Percentiles rank a stretch among this genome's conserved stretches.
Conservation (phyloP, 805 yeast species). For the Wickerhamomyces hampshirensis region DNA sequence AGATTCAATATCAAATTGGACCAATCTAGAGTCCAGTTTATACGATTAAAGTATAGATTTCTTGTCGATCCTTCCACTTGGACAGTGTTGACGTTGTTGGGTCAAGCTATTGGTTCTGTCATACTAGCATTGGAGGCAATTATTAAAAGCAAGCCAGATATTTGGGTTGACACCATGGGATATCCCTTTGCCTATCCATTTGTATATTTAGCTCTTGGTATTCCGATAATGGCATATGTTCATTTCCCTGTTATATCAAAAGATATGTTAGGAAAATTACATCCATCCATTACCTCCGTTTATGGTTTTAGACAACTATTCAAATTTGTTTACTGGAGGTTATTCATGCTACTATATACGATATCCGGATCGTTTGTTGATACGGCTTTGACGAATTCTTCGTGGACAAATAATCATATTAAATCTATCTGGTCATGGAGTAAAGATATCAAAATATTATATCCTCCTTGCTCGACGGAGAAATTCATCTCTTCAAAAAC, state of each 20-base stretch:
- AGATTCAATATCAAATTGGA: conserved; percentile 57
- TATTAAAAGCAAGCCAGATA: conserved; percentile 63
- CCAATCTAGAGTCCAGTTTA: conserved; percentile 49
- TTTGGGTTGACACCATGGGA: conserved; percentile 95
- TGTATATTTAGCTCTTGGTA: conserved; percentile 46
- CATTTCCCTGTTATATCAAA: conserved; percentile 89
- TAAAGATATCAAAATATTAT: conserved; percentile 45
- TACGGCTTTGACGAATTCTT: conserved; percentile 70
- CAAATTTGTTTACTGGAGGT: conserved; percentile 67
- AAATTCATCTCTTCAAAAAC: conserved; percentile 29
- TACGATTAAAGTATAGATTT: conserved; percentile 51
- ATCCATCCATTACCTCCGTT: conserved; percentile 23
- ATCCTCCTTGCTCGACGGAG: conserved; percentile 89
- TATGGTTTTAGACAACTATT: conserved; percentile 24
- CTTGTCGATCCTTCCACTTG: conserved; percentile 68
- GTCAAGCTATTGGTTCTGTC: conserved; percentile 82
- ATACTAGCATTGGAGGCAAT: conserved; percentile 69
- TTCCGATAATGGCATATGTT: conserved; percentile 85
- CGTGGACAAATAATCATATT: conserved; percentile 89
- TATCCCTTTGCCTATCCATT: conserved; percentile 82
- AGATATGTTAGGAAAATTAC: conserved; percentile 75
- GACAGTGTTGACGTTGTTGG: conserved; percentile 75
- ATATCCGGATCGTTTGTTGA: conserved; percentile 63
- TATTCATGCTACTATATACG: conserved; percentile 58
- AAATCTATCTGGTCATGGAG: conserved; percentile 54